phyloP scores from a whole-genome alignment of 257 asterid species.

The Dorcoceras hygrometricum region DNA sequence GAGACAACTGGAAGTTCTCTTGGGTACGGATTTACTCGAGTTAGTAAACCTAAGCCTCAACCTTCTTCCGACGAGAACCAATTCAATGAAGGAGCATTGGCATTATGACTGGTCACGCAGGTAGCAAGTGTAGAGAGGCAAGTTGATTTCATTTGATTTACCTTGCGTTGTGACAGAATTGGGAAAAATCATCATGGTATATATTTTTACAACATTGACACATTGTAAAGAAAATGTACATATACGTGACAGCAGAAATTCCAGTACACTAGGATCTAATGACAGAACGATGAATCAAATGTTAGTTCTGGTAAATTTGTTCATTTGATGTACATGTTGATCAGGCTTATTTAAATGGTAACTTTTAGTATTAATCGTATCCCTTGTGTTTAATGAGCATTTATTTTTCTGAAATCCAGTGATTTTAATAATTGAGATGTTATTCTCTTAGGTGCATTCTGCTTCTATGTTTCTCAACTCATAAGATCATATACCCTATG shows the following conservation, averaged over 20 bases:
- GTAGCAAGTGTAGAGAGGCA: not conserved
- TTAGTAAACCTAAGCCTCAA: conserved; percentile 61
- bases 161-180: not conserved
- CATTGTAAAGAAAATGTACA: not conserved
- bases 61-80: conserved; percentile 61
- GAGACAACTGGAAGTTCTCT: conserved; percentile 90
- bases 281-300: not conserved
- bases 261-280: not conserved
- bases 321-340: not conserved
- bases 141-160: too few relatives aligned
- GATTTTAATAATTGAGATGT: too few relatives aligned
- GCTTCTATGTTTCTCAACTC: too few relatives aligned
- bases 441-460: too few relatives aligned
- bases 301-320: not conserved
- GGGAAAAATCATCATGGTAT: not conserved
- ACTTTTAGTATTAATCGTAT: too few relatives aligned
- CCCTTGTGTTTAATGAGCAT: not conserved
- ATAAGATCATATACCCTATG: too few relatives aligned
- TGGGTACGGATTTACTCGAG: conserved; percentile 81
- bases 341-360: not conserved
- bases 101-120: conserved; percentile 25
- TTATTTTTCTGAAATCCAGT: not conserved
- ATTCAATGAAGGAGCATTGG: conserved; percentile 68
- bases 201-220: not conserved
- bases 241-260: not conserved